Conservation (phyloP, 1,284 basidiomycete genomes). For the Leccinum ponderosum region DNA sequence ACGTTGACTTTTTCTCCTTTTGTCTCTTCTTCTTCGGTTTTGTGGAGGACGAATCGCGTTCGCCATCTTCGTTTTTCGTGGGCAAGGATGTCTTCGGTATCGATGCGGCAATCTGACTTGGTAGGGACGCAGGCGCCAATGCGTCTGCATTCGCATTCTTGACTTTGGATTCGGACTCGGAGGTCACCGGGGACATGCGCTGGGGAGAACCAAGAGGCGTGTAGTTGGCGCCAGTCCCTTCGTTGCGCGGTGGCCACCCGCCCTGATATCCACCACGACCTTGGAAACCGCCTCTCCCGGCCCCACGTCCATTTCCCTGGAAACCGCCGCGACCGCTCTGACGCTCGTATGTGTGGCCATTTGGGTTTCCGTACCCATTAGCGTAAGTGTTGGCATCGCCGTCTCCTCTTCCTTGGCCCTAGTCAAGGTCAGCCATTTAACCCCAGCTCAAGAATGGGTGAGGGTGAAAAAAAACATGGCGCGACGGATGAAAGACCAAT, state of each 20-base stretch:
- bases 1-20: constrained; percentile 26
- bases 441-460: neutral
- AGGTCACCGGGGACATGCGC: constrained; percentile 46
- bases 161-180: neutral
- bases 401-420: constrained; percentile 14
- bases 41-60: constrained; percentile 1
- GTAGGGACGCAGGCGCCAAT: neutral
- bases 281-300: constrained; percentile 22
- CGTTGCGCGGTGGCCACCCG: constrained; percentile 22
- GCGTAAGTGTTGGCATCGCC: neutral
- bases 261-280: constrained; percentile 21
- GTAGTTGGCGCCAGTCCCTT: constrained; percentile 64
- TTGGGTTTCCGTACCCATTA: neutral
- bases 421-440: constrained; percentile 10
- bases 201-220: constrained; percentile 66
- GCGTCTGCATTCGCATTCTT: neutral
- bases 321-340: constrained; percentile 18
- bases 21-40: constrained; percentile 28
- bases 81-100: neutral
- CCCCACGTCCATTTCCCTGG: constrained; percentile 29
- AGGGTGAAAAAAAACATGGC: neutral
- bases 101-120: neutral
- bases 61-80: constrained; percentile 1
- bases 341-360: neutral
- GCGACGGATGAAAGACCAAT: neutral